These are phyloP conservation scores for Camellia oleifera DNA, from an alignment of 179 eudicot species.

Conservation along the genomic window DNA sequence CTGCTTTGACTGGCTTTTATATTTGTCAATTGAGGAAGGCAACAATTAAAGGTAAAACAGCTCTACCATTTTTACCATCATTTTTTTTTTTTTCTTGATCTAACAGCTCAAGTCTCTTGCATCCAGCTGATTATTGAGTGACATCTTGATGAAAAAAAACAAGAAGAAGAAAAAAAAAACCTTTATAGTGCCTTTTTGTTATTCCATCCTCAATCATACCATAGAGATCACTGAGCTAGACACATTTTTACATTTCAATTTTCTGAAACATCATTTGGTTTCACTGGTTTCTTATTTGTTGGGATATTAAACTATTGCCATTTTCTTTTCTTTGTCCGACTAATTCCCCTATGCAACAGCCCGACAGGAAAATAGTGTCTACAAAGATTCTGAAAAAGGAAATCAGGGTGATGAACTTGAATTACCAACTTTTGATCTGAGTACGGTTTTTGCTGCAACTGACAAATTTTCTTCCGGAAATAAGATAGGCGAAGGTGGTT, in stretches of 20 bases:
- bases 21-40: constrained; percentile 13
- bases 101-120: background rate
- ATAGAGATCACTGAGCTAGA: too few relatives aligned
- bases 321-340: constrained; percentile 2
- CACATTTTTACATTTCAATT: too few relatives aligned
- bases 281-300: background rate
- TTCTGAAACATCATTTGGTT: background rate
- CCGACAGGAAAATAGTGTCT: constrained; percentile 8
- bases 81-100: background rate
- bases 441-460: constrained; percentile 52
- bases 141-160: background rate
- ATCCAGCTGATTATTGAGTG: background rate
- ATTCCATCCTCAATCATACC: too few relatives aligned
- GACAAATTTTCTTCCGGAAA: constrained; percentile 53
- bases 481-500: constrained; percentile 85
- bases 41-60: constrained; percentile 3
- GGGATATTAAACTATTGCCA: background rate
- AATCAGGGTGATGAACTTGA: constrained; percentile 37
- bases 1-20: constrained; percentile 7
- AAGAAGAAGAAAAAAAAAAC: too few relatives aligned
- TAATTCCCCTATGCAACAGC: background rate
- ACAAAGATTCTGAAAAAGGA: constrained; percentile 25
- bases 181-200: too few relatives aligned
- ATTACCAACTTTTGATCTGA: constrained; percentile 51
- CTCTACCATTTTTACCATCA: background rate